A percentile compares a stretch with the other conserved stretches of the same genome.
Evolutionary conservation across 768 basidiomycete species (phyloP).

Genomic region (Dioszegia aurantiaca): DNA sequence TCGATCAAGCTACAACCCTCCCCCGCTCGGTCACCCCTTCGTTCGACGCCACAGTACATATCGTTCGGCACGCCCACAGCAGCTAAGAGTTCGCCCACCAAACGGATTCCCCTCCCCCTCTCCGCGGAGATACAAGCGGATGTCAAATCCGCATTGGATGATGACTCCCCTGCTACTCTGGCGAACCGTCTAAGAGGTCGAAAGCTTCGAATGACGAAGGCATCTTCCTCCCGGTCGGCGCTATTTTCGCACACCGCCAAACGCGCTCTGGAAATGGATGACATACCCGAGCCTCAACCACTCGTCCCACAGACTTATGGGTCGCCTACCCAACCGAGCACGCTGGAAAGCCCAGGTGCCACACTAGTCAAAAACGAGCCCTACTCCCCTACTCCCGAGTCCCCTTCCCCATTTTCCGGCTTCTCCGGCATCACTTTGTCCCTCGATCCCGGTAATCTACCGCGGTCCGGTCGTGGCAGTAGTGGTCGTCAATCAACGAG

Average conservation of each 20-base stretch:
- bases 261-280: not conserved
- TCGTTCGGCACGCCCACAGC: slow-evolving; percentile 1
- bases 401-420: not conserved
- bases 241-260: slow-evolving; percentile 1
- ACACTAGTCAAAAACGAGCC: not conserved
- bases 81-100: not conserved
- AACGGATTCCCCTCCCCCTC: not conserved
- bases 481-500: not conserved
- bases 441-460: slow-evolving; percentile 5
- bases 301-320: not conserved
- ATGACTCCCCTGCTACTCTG: not conserved
- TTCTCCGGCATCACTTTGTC: slow-evolving; percentile 10
- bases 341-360: not conserved
- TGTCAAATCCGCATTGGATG: not conserved
- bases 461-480: not conserved
- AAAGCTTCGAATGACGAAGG: not conserved
- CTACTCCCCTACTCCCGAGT: not conserved
- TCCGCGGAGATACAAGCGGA: not conserved
- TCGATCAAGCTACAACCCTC: slow-evolving; percentile 21
- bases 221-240: not conserved
- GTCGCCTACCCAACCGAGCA: not conserved
- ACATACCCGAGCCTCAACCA: not conserved
- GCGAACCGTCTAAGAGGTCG: not conserved
- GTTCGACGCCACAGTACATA: slow-evolving; percentile 1
- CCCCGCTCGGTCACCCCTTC: slow-evolving; percentile 2